Base-by-base conservation (phyloP, 2,329 filamentous ascomycete genomes). In the Alternaria atra region DNA sequence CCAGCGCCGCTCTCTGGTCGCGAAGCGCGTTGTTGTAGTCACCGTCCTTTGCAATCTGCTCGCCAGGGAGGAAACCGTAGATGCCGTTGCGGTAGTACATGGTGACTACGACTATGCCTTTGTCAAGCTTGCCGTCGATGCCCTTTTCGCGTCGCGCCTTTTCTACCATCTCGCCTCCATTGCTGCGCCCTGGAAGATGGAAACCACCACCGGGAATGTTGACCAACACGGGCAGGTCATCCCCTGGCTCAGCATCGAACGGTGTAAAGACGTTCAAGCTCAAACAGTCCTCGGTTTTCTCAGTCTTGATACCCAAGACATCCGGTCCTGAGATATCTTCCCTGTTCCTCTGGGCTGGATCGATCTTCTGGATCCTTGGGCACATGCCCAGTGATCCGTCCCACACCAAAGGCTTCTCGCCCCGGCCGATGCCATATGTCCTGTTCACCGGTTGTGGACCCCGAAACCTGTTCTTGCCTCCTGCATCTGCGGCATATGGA, bases 151-250 rank as follows among this genome's bases (percentile, higher is more conserved):
- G 62, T 17, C 73, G 63, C 34, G 69, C 68, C 64, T 76, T 76
- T 54, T 70, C 70, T 29, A 74, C 72, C 67, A 75, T 71, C 44
- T 73, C 73, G 5, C 67, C 69, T 30, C 73, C 73, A 50, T 73
- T 76, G 44, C 71, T 69, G 32, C 74, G 66, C 7, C 74, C 74
- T 15, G 74, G 74, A 3, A 75, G 56, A 52, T 81, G 80, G 70
- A 81, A 81, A 0, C 80, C 80, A 42, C 79, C 81, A 6, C 81
- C 81, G 23, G 82, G 82, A 69, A 83, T 83, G 61, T 82, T 83
- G 1, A 84, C 77, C 20, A 80, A 67, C 0, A 82, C 80, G 30
- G 79, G 69, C 12, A 76, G 52, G 37, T 76, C 73, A 27, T 76
- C 74, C 10, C 74, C 74, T 29, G 73, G 54, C 48, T 75, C 67